A percentile compares a stretch with the other conserved stretches of the same genome.
phyloP scores from a whole-genome alignment of 768 basidiomycete genomes.

The Tephrocybe sp. region DNA sequence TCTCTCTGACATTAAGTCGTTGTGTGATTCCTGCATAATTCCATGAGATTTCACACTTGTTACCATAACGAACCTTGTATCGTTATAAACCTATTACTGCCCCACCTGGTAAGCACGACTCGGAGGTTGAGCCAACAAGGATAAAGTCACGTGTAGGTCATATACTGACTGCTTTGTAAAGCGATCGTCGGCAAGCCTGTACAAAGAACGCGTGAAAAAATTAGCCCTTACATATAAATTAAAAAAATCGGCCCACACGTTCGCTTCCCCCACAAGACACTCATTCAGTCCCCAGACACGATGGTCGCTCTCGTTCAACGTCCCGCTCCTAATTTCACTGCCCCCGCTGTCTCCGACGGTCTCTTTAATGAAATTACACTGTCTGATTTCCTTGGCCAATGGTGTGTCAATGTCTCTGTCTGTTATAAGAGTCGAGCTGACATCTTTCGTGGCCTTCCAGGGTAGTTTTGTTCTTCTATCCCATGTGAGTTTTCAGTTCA shows the following conservation, averaged over 20 bases:
- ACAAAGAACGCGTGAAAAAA: constrained; percentile 22
- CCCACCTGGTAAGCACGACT: too few species aligned
- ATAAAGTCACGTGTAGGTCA: background rate
- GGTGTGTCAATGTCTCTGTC: constrained; percentile 41
- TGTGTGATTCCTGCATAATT: too few species aligned
- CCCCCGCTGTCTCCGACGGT: constrained; percentile 72
- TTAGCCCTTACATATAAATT: constrained; percentile 10
- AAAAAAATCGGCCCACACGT: constrained; percentile 2
- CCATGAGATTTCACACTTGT: too few species aligned
- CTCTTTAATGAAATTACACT: constrained; percentile 78
- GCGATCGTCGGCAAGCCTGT: background rate
- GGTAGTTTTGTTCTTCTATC: constrained; percentile 95
- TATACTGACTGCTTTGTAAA: constrained; percentile 1
- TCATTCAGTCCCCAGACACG: background rate
- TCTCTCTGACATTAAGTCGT: too few species aligned
- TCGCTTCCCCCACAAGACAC: background rate
- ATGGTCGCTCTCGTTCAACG: constrained; percentile 75
- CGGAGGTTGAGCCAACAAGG: too few species aligned
- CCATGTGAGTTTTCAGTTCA: constrained; percentile 55
- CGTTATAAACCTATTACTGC: too few species aligned
- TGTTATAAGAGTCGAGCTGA: constrained; percentile 7
- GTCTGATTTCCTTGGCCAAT: constrained; percentile 74
- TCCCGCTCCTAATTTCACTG: constrained; percentile 80
- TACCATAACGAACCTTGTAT: too few species aligned
- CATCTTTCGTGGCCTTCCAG: constrained; percentile 33